Base-by-base conservation (phyloP, 2,329 filamentous ascomycete species). In the Alternaria solani region DNA sequence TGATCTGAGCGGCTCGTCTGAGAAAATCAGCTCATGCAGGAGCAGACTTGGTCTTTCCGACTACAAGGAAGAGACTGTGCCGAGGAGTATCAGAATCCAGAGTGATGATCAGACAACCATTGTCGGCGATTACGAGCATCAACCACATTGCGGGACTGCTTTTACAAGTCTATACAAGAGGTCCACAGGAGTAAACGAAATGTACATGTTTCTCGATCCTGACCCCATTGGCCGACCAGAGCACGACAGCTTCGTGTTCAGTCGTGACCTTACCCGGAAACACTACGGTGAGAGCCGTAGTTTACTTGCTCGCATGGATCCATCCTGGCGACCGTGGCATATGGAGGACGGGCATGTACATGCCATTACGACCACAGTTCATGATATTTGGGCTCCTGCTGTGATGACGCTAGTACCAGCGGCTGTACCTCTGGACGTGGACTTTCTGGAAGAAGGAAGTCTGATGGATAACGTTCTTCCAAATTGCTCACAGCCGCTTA, bases 141-240 rank as follows among this genome's bases (percentile, higher is more conserved):
- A 87, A 1, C 82, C 81, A 11, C 74, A 84, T 6, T 91, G 88
- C 66, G 88, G 87, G 5, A 88, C 85, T 4, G 83, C 88, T 0
- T 81, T 76, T 23, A 79, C 81, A 16, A 83, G 83, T 54, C 72
- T 90, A 23, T 88, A 89, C 72, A 83, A 81, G 65, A 82, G 76
- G 30, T 52, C 51, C 20, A 46, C 62, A 51, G 16, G 5, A 3
- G 8, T 55, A 26, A 38, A 68, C 51, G 69, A 78, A 1, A 55
- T 88, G 0, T 90, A 83, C 64, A 72, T 90, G 2, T 89, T 89
- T 66, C 75, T 88, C 3, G 86, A 90, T 55, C 84, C 87, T 0
- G 76, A 81, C 5, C 81, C 81, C 16, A 79, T 84, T 36, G 83
- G 83, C 0, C 71, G 82, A 28, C 72, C 80, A 0, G 69, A 78